A percentile compares a stretch with the other conserved stretches of the same genome.
phyloP scores from a whole-genome alignment of 2,329 filamentous ascomycete species.

The Exophiala sp. region DNA sequence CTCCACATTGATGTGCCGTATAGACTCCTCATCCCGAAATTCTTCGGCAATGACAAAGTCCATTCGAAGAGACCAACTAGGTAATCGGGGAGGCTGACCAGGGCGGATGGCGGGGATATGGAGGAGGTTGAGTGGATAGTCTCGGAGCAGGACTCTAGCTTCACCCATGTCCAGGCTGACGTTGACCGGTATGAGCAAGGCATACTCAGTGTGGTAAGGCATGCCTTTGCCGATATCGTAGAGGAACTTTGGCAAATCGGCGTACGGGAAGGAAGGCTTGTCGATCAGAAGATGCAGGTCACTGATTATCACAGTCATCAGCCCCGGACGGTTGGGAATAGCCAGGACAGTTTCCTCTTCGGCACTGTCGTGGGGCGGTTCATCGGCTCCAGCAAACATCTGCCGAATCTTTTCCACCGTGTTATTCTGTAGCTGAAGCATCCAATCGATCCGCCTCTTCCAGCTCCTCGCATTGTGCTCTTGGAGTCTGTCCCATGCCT shows the following conservation, averaged over 20 bases:
- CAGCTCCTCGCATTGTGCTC: constrained; percentile 81
- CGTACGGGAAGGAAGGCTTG: constrained; percentile 83
- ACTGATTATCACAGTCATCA: constrained; percentile 73
- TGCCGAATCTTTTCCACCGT: constrained; percentile 73
- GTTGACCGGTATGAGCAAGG: constrained; percentile 82
- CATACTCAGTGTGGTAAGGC: constrained; percentile 84
- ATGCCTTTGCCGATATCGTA: constrained; percentile 93
- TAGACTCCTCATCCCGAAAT: constrained; percentile 72
- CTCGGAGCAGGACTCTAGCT: constrained; percentile 74
- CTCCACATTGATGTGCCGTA: constrained; percentile 71
- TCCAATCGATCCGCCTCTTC: constrained; percentile 81
- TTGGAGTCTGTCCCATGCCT: constrained; percentile 70
- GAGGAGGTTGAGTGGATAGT: constrained; percentile 87
- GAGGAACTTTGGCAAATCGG: constrained; percentile 75
- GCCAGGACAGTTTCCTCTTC: constrained; percentile 80
- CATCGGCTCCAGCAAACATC: constrained; percentile 75
- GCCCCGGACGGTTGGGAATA: constrained; percentile 74
- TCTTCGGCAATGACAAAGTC: constrained; percentile 97
- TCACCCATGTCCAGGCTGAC: constrained; percentile 87
- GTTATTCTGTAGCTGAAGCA: constrained; percentile 61
- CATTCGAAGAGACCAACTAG: constrained; percentile 76
- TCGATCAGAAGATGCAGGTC: constrained; percentile 82
- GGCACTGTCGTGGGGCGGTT: constrained; percentile 72
- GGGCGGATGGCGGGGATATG: constrained; percentile 80
- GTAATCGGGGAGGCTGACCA: constrained; percentile 70